Conservation (phyloP, 352 stramenopile species). For the Pythium plurisporium region DNA sequence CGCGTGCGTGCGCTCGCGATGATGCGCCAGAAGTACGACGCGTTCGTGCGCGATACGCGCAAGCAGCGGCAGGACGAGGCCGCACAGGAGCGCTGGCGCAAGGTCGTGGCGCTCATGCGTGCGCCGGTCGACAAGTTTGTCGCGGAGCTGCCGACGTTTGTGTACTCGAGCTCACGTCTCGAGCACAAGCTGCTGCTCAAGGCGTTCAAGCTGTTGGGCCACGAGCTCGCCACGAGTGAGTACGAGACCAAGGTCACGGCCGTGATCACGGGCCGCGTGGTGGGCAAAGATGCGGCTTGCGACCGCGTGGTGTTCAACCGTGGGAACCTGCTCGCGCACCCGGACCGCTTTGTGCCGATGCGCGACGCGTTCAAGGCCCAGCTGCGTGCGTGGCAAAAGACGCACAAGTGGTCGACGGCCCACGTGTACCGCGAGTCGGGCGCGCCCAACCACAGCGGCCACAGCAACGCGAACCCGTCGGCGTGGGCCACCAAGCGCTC, state of each 20-base stretch:
- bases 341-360: slow-evolving; percentile 23
- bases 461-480: slow-evolving; percentile 47
- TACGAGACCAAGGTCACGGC: slow-evolving; percentile 52
- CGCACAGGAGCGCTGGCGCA: slow-evolving; percentile 37
- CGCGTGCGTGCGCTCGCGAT: slow-evolving; percentile 31
- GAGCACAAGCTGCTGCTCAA: slow-evolving; percentile 54
- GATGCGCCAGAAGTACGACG: slow-evolving; percentile 50
- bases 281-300: neutral
- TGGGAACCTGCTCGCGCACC: slow-evolving; percentile 48
- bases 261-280: slow-evolving; percentile 42
- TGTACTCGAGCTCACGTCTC: slow-evolving; percentile 18
- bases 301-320: slow-evolving; percentile 52
- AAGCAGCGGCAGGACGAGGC: slow-evolving; percentile 32
- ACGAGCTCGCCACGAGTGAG: slow-evolving; percentile 20
- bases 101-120: slow-evolving; percentile 9
- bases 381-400: slow-evolving; percentile 4
- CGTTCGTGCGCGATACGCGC: slow-evolving; percentile 38
- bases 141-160: slow-evolving; percentile 15
- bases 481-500: slow-evolving; percentile 25
- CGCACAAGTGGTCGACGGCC: slow-evolving; percentile 14
- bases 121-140: slow-evolving; percentile 21
- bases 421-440: slow-evolving; percentile 42
- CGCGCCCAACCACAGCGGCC: slow-evolving; percentile 32
- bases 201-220: slow-evolving; percentile 32
- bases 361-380: slow-evolving; percentile 9